Evolutionary conservation across 2,329 filamentous ascomycete genomes (phyloP), one percentile per base, ranked within the genome.

Genomic region (Exophiala bonariae): DNA sequence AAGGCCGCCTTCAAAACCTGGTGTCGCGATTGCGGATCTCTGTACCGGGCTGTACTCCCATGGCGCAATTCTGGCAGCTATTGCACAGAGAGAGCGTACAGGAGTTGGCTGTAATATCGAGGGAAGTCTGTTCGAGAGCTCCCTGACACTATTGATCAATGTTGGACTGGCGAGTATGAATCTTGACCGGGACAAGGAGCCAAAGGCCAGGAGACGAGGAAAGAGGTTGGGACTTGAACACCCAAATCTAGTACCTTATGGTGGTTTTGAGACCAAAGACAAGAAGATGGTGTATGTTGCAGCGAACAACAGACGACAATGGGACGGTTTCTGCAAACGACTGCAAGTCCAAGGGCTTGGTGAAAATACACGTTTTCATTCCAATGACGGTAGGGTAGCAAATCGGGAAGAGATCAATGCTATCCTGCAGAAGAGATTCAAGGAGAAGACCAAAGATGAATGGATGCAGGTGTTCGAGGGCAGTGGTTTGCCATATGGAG

Each of bases 61-160:
- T 38, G 56, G 56, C 4, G 56, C 56, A 2, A 58, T 58, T 28
- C 35, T 58, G 13, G 56, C 56, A n/a, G 56, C 50, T 14, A 19
- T 58, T 34, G 28, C 52, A 9, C 51, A 54, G 41, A 47, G 54
- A 32, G 41, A 54, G 2, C 30, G 38, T 28, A 56, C 51, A 6
- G 56, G 56, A 4, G 14, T 44, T 14, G 56, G 56, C 2, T 47
- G 36, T n/a, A 50, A 52, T 30, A 55, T 57, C 28, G 49, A 58
- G 6, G 50, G 49, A 10, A 54, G 50, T 31, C 33, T 58, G 17
- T 58, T 58, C 31, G 56, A 58, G 41, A 55, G 51, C 1, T 66
- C 69, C 40, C 34, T 58, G 38, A 56, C 47, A 22, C 36, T 58
- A 19, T 41, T 58, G 37, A 55, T 58, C 30, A 58, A 57, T 41